Percentiles rank a stretch among this genome's conserved stretches.
These are phyloP conservation scores for Leishmania lainsoni DNA, from an alignment of 208 protist species.

Conservation along the genomic window DNA sequence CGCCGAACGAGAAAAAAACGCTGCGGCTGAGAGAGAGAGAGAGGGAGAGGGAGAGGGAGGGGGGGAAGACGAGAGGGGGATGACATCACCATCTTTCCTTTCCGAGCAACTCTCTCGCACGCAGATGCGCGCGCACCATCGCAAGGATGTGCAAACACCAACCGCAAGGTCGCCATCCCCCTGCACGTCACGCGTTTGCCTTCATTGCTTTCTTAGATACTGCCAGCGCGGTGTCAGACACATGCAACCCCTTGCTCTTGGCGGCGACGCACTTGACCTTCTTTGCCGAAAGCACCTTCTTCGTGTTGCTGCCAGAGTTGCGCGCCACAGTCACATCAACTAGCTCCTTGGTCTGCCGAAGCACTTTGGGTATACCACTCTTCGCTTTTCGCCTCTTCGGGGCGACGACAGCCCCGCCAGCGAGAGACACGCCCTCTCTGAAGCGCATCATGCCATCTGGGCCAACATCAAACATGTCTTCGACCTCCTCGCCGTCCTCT, in stretches of 20 bases:
- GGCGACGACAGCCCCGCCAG: background rate
- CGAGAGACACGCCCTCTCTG: constrained; percentile 9
- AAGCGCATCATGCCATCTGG: constrained; percentile 28
- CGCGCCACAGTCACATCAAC: background rate
- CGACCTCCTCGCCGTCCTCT: constrained; percentile 5
- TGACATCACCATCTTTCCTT: background rate
- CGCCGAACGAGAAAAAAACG: background rate
- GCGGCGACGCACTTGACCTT: constrained; percentile 13
- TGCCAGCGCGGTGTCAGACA: background rate
- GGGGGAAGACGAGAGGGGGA: background rate
- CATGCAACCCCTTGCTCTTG: background rate
- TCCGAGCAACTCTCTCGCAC: background rate
- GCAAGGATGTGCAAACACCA: too few species aligned
- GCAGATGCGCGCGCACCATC: background rate
- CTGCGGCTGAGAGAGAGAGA: background rate
- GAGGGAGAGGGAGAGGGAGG: too few species aligned
- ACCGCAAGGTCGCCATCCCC: too few species aligned
- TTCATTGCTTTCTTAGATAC: background rate
- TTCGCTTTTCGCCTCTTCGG: constrained; percentile 11
- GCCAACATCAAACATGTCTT: constrained; percentile 21
- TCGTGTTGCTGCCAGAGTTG: constrained; percentile 10
- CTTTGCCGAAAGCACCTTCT: constrained; percentile 21
- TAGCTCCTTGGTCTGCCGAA: constrained; percentile 40
- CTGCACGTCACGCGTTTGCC: background rate
- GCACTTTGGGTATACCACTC: constrained; percentile 27